A percentile compares a stretch with the other conserved stretches of the same genome.
Evolutionary conservation across 176 grass and related monocot species (phyloP).

Genomic region (Secale cereale): DNA sequence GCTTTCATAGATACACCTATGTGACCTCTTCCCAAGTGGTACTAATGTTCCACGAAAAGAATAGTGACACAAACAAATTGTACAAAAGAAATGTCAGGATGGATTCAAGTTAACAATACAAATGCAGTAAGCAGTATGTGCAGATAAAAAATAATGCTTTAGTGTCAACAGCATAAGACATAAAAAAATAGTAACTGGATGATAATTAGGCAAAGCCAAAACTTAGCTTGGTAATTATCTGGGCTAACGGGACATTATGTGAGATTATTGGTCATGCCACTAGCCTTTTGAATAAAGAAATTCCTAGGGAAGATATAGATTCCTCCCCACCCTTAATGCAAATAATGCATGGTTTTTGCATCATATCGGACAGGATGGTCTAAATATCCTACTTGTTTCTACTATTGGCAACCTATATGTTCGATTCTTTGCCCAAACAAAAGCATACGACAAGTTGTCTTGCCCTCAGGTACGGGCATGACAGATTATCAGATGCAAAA

Average conservation of each 20-base stretch:
- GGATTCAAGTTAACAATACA: background rate
- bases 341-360: background rate
- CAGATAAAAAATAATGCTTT: background rate
- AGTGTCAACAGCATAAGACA: background rate
- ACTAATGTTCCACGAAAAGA: slow-evolving; percentile 49
- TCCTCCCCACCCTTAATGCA: background rate
- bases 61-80: slow-evolving; percentile 12
- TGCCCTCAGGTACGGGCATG: too few relatives aligned
- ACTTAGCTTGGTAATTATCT: background rate
- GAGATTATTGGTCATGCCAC: background rate
- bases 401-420: background rate
- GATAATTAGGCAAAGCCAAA: background rate
- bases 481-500: background rate
- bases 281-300: background rate
- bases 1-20: slow-evolving; percentile 81
- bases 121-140: background rate
- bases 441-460: background rate
- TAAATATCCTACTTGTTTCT: background rate
- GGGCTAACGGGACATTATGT: background rate
- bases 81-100: background rate
- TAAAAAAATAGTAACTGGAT: background rate
- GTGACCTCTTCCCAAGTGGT: slow-evolving; percentile 95
- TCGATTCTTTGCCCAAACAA: background rate
- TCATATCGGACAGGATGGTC: background rate
- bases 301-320: background rate